Conservation (phyloP, 192 early-diverging fungal species). For the Backusella macrospora region DNA sequence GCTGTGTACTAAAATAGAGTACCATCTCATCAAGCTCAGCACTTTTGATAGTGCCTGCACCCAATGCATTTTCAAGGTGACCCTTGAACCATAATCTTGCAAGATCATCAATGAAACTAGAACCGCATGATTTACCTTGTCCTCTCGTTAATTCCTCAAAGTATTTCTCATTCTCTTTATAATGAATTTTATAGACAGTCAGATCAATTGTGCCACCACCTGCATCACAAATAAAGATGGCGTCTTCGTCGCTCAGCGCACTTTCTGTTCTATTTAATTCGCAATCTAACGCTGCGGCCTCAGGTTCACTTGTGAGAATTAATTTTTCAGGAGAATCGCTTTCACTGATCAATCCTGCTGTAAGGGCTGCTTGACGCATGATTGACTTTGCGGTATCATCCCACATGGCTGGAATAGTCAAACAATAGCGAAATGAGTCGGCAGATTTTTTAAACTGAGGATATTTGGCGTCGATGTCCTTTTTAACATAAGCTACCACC, state of each 20-base stretch:
- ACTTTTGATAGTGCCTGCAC: neutral
- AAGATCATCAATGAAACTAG: conserved; percentile 48
- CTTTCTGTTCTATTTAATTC: conserved; percentile 53
- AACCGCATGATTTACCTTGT: conserved; percentile 53
- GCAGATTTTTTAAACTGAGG: neutral
- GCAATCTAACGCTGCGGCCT: conserved; percentile 60
- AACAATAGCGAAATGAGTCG: conserved; percentile 27
- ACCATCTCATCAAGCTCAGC: neutral
- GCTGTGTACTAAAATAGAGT: conserved; percentile 1
- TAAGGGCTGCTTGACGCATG: conserved; percentile 56
- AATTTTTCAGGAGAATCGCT: conserved; percentile 48
- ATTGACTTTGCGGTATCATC: conserved; percentile 53
- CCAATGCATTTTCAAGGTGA: neutral
- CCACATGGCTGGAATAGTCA: conserved; percentile 61
- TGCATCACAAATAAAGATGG: conserved; percentile 61
- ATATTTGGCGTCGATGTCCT: neutral
- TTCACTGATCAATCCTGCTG: conserved; percentile 54
- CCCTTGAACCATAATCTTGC: conserved; percentile 5
- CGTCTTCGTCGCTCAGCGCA: conserved; percentile 49
- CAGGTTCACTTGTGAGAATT: conserved; percentile 53
- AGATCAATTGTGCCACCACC: conserved; percentile 61
- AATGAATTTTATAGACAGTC: conserved; percentile 51
- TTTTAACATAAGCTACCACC: neutral
- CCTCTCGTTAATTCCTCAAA: conserved; percentile 47
- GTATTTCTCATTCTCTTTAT: conserved; percentile 33